phyloP scores from a whole-genome alignment of 2,329 filamentous ascomycete species.

The Venturia pyrina region DNA sequence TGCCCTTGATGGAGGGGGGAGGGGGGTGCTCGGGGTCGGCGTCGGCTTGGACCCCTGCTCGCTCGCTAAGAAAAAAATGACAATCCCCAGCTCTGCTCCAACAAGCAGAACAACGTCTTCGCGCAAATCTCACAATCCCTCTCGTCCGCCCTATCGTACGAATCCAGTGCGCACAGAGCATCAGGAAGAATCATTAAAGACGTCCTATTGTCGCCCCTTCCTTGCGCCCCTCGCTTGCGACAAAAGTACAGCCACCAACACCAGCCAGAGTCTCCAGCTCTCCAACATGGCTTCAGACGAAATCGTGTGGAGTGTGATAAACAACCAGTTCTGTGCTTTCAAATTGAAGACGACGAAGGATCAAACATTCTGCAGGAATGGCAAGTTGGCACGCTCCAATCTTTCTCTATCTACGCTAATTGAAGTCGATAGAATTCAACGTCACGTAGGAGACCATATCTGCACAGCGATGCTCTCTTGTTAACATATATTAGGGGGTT shows the following conservation, averaged over 20 bases:
- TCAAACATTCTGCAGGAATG: constrained; percentile 66
- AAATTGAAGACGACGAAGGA: constrained; percentile 87
- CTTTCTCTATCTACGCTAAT: neutral
- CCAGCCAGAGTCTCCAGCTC: neutral
- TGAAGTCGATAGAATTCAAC: constrained; percentile 68
- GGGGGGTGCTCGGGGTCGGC: neutral
- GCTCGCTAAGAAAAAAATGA: no score
- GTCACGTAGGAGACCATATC: constrained; percentile 39
- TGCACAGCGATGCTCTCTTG: neutral
- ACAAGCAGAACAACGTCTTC: neutral
- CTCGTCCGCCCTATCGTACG: neutral
- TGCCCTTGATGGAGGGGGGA: neutral
- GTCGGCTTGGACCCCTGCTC: no score
- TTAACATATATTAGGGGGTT: constrained; percentile 39
- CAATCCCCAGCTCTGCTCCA: no score
- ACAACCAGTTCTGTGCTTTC: constrained; percentile 90
- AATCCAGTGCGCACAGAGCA: neutral
- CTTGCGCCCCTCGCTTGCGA: neutral
- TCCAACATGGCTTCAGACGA: constrained; percentile 75
- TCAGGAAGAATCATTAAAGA: no score
- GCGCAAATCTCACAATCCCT: neutral
- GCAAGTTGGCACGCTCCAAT: neutral
- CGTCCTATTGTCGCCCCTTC: neutral
- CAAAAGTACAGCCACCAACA: neutral
- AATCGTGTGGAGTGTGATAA: constrained; percentile 95